phyloP scores from a whole-genome alignment of 441 rosid species.

The Monsonia emarginata region DNA sequence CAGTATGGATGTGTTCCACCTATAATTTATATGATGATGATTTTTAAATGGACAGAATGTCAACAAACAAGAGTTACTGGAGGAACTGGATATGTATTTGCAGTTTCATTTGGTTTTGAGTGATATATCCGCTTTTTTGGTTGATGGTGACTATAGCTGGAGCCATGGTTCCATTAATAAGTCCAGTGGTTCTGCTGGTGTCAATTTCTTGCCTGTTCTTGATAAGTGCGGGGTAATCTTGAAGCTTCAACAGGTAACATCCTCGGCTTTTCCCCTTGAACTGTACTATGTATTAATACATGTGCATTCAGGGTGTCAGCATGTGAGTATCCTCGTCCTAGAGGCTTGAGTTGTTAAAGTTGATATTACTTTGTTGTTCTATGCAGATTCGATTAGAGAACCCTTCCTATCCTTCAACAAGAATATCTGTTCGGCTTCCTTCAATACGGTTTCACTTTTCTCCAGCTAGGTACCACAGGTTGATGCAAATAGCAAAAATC shows the following conservation, averaged over 20 bases:
- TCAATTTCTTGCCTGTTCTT: slow-evolving; percentile 71
- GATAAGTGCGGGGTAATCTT: slow-evolving; percentile 86
- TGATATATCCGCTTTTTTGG: slow-evolving; percentile 85
- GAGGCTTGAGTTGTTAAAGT: slow-evolving; percentile 8
- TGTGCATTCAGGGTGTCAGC: not conserved
- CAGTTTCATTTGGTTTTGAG: slow-evolving; percentile 90
- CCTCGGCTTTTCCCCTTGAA: slow-evolving; percentile 12
- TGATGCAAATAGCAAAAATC: slow-evolving; percentile 79
- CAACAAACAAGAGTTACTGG: slow-evolving; percentile 32
- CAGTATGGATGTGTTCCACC: not conserved
- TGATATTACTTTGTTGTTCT: slow-evolving; percentile 14
- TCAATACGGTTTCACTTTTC: slow-evolving; percentile 91
- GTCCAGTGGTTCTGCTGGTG: slow-evolving; percentile 28
- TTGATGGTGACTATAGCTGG: slow-evolving; percentile 93
- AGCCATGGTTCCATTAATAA: slow-evolving; percentile 32
- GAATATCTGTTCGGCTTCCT: slow-evolving; percentile 77
- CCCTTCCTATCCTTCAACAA: slow-evolving; percentile 83
- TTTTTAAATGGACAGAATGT: slow-evolving; percentile 53
- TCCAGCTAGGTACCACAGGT: slow-evolving; percentile 95
- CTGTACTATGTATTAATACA: slow-evolving; percentile 15
- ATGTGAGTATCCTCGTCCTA: not conserved
- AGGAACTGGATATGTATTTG: slow-evolving; percentile 67
- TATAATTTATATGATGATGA: slow-evolving; percentile 15
- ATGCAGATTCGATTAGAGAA: slow-evolving; percentile 70
- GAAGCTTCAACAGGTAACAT: slow-evolving; percentile 77